Evolutionary conservation across 2,329 filamentous ascomycete genomes (phyloP), one percentile per base, ranked within the genome.

Genomic region (Paecilomyces formosus): DNA sequence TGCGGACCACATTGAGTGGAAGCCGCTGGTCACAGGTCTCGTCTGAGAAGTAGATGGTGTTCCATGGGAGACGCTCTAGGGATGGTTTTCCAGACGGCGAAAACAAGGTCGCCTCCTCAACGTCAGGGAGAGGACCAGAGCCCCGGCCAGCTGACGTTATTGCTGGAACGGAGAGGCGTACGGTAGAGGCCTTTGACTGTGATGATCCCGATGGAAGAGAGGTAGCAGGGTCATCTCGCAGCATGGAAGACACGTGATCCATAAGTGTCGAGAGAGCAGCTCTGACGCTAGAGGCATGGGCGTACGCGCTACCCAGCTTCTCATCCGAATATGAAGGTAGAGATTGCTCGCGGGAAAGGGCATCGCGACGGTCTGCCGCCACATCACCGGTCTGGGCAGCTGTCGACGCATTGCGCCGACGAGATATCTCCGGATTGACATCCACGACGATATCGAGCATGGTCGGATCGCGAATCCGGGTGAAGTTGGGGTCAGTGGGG

Each of bases 401-500:
- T 68, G 69, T 69, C 66, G 28, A 54, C 28, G 60, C 65, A 68
- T 69, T 72, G 63, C 66, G 64, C 66, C 61, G 67, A 67, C 65
- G 65, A 65, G 66, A 58, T 58, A 60, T 65, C 58, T 73, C 70
- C 68, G 73, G 72, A 57, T 72, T 67, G 65, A 79, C 67, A 64
- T 89, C 86, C 56, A 94, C 72, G 59, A 92, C 81, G 49, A 96
- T 74, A 65, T 96, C 90, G 55, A 96, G 79, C 62, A 87, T 82
- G 58, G 88, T 81, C 3, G 84, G 74, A 66, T 96, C 90, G 53
- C 89, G 85, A 26, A 92, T 80, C 28, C 90, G 84, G 9, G 87
- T 89, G 72, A 97, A 97, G 58, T 92, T 87, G 13, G 92, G 89
- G 72, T 97, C 93, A 22, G 85, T 84, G 4, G 76, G 75, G 66